Evolutionary conservation across 225 moss, liverwort and hornwort genomes (phyloP), one percentile per base, ranked within the genome.

Genomic region (Straminergon stramineum): DNA sequence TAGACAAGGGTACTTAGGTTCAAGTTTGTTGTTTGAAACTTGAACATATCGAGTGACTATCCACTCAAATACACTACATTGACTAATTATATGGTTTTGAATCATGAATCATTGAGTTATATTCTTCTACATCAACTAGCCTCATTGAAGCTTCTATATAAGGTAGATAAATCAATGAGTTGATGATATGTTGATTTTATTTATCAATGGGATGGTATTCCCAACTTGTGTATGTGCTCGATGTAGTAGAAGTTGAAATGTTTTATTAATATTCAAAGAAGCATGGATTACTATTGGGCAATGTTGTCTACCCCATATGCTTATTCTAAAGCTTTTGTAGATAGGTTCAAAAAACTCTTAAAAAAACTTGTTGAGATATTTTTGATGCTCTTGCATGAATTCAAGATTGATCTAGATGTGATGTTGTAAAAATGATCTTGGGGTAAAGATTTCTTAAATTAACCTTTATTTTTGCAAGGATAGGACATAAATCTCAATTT

Each of bases 341-440:
- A 55, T 37, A 37, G 2, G 1, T 37, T 78, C 23, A 55, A 37
- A 0, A 56, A 55, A 24, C 1, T 55, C 37, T 78, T 37, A 23
- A 5, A 37, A 9, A 35, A 23, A 15, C 21, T 78, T 55, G 5
- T 37, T 56, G 37, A 35, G 2, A 14, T 34, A 52, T 32, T 57
- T 57, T 35, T 24, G 4, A 17, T 58, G 8, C 19, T 39, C 18
- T 7, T 39, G 2, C 5, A 39, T 8, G 13, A 18, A 80, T 19
- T n/a, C 0, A n/a, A 1, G 3, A 27, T 17, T 18, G 3, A 39
- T 3, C 0, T 18, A 1, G 2, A 27, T 80, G 27, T n/a, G 17
- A n/a, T 26, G 26, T 1, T 57, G 11, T 56, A 26, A 10, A 2
- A 79, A 37, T 55, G 26, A 57, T 5, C 2, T 26, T 57, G 35